phyloP scores from a whole-genome alignment of 1,284 basidiomycete species.

The Pseudomicrostroma phylloplanum region DNA sequence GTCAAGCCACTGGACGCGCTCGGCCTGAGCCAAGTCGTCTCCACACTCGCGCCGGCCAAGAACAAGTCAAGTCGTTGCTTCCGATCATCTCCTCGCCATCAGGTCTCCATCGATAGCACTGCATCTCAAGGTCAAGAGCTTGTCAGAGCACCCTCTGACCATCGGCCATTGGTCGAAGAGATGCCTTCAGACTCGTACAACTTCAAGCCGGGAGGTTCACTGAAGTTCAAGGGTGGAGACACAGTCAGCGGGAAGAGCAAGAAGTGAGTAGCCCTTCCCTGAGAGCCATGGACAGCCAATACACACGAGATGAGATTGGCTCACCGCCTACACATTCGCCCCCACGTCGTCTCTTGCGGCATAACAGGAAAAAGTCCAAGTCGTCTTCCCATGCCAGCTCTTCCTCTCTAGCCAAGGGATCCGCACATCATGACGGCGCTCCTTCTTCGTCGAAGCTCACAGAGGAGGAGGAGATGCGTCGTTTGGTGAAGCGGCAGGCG shows the following conservation, averaged over 20 bases:
- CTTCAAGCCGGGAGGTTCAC: slow-evolving; percentile 43
- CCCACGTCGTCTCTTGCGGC: no score
- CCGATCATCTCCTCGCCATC: no score
- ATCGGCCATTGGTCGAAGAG: neutral
- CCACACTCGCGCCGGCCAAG: no score
- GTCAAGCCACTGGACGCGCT: no score
- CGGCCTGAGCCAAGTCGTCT: no score
- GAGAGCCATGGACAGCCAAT: neutral
- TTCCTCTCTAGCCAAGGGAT: neutral
- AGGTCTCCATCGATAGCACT: no score
- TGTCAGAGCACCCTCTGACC: no score
- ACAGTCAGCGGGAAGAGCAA: slow-evolving; percentile 17
- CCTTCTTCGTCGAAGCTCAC: neutral
- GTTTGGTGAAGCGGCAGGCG: slow-evolving; percentile 1
- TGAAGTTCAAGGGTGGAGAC: slow-evolving; percentile 43
- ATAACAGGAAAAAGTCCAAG: slow-evolving; percentile 23
- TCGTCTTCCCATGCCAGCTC: slow-evolving; percentile 18
- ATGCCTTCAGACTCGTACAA: slow-evolving; percentile 23
- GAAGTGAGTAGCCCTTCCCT: slow-evolving; percentile 18
- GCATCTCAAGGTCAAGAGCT: no score
- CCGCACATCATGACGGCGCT: slow-evolving; percentile 2
- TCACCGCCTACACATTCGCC: no score
- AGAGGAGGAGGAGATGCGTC: slow-evolving; percentile 1
- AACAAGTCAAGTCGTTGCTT: no score
- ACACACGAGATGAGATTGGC: neutral